Conservation (phyloP, 2,329 filamentous ascomycete genomes). For the Apiospora marii region DNA sequence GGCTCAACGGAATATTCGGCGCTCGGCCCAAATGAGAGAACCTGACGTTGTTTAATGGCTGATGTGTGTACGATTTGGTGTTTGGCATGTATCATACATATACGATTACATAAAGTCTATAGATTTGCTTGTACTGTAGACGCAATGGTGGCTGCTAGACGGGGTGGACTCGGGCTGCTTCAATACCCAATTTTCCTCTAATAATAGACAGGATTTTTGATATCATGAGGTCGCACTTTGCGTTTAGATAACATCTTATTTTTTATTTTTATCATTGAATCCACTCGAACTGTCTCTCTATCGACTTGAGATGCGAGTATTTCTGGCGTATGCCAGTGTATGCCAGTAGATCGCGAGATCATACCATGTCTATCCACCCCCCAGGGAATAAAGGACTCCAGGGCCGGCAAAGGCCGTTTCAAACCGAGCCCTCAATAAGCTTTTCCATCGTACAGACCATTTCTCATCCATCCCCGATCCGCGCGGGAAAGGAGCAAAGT, state of each 20-base stretch:
- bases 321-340: not conserved
- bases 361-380: not conserved
- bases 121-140: not conserved
- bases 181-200: not conserved
- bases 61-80: not conserved
- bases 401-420: not conserved
- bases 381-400: not conserved
- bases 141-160: not conserved
- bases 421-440: not conserved
- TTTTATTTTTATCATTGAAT: not conserved
- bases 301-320: not conserved
- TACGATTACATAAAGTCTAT: not conserved
- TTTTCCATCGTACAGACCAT: not conserved
- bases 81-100: not conserved
- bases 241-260: not conserved
- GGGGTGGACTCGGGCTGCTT: not conserved
- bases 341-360: not conserved
- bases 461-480: not conserved
- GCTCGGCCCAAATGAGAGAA: conserved; percentile 11
- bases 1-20: conserved; percentile 42
- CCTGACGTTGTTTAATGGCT: too few relatives aligned
- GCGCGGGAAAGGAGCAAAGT: not conserved
- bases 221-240: not conserved
- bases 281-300: not conserved
- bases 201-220: not conserved